Base-by-base conservation (phyloP, 768 basidiomycete genomes). In the Lentinula boryana region DNA sequence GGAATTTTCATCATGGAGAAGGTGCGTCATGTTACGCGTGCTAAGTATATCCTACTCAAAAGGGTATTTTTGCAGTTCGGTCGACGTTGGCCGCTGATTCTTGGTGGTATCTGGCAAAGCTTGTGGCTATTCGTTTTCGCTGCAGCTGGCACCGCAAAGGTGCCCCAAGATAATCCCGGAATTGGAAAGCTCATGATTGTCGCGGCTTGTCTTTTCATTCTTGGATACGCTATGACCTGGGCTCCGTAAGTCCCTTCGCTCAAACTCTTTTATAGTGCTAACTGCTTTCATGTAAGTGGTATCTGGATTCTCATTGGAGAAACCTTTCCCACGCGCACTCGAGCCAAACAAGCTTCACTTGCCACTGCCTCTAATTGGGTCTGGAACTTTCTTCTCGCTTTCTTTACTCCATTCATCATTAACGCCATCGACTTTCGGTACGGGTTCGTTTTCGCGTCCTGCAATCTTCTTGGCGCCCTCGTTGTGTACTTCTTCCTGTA, bases 301-400 rank as follows among this genome's bases (percentile, higher is more conserved):
- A 71, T 89, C 41, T 91, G 88, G 88, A 88, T 91, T 67, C 76
- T 90, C 18, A 87, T 86, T 60, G 88, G 87, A 40, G 88, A 91
- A 71, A 88, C 86, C 1, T 90, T 89, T 77, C 84, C 87, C 0
- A 88, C 85, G 9, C 78, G 86, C 23, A 87, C 87, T 4, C 81
- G 88, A 58, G 83, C 87, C 4, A 86, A 88, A 69, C 88, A 89
- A 68, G 87, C 82, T 4, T 82, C 86, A 40, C 70, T 91, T 43
- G 78, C 87, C 1, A 88, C 86, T 1, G 79, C 85, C 0, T 72
- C 76, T 35, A 89, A 87, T 70, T 89, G 87, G 82, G 69, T 81
- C 3, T 88, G 82, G 82, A 86, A 87, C 68, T 87, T 88, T 76
- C 74, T 88, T 40, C 73, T 89, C 58, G 87, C 85, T 0, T 90